Percentiles rank a stretch among this genome's conserved stretches.
These are phyloP conservation scores for Gossypium australe DNA, from an alignment of 345 rosid species.

Conservation along the genomic window DNA sequence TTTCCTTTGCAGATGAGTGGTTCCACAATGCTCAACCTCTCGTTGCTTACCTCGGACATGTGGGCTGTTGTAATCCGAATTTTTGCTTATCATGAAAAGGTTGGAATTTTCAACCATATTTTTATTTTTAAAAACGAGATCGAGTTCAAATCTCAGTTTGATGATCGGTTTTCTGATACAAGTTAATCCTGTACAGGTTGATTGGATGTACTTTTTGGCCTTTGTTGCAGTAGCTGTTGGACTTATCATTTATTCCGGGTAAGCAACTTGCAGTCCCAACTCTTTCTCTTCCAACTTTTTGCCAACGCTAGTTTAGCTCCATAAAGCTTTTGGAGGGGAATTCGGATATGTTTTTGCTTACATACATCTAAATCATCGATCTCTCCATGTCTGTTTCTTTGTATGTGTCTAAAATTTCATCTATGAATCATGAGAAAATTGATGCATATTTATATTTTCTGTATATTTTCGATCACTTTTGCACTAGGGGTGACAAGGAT, in stretches of 20 bases:
- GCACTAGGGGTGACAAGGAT: slow-evolving; percentile 46
- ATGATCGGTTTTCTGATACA: neutral
- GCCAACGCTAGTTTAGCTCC: neutral
- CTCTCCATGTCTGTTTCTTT: neutral
- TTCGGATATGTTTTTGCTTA: neutral
- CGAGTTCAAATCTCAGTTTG: neutral
- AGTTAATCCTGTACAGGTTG: slow-evolving; percentile 39
- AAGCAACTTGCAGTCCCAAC: slow-evolving; percentile 9
- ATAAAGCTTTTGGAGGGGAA: neutral
- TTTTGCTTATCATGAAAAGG: slow-evolving; percentile 85
- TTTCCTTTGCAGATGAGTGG: slow-evolving; percentile 50
- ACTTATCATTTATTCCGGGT: slow-evolving; percentile 73
- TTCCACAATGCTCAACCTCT: slow-evolving; percentile 82
- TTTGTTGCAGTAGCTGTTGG: slow-evolving; percentile 68
- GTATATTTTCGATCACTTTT: neutral
- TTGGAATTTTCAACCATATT: slow-evolving; percentile 17
- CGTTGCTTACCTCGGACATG: slow-evolving; percentile 90
- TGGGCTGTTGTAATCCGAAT: slow-evolving; percentile 88
- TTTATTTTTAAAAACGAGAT: neutral
- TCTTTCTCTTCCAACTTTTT: neutral
- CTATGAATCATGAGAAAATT: neutral
- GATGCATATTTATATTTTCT: neutral
- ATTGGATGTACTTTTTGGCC: slow-evolving; percentile 86
- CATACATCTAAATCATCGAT: neutral
- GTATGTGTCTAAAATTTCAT: neutral